Evolutionary conservation across 768 basidiomycete genomes (phyloP).

Genomic region (Sporobolomyces phaffii): DNA sequence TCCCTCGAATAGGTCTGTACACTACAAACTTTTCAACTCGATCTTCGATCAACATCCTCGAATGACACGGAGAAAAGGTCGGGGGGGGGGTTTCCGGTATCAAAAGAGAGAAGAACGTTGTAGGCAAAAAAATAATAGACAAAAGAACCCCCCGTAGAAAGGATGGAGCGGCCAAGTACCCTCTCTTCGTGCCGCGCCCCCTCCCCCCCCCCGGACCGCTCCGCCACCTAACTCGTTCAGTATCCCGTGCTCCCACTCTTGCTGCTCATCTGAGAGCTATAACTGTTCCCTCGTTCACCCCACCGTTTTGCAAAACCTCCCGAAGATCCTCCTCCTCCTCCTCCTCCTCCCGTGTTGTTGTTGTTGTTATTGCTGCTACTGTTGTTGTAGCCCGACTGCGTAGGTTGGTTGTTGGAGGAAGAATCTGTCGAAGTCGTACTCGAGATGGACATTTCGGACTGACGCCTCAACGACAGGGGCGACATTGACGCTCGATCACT

Average conservation of each 20-base stretch:
- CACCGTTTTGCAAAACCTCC: too few species aligned
- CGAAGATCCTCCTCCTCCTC: not conserved
- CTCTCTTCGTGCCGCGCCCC: too few species aligned
- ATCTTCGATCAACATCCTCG: too few species aligned
- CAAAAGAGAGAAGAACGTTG: too few species aligned
- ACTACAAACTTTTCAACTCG: too few species aligned
- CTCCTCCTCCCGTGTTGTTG: not conserved
- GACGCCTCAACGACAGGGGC: constrained; percentile 6
- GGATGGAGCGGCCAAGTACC: too few species aligned
- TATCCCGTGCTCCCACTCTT: constrained; percentile 13
- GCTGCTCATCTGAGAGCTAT: constrained; percentile 1
- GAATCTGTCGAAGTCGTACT: constrained; percentile 1
- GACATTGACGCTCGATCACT: constrained; percentile 19
- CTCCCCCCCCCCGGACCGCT: too few species aligned
- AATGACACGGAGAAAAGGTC: too few species aligned
- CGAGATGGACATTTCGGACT: constrained; percentile 19
- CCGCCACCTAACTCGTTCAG: not conserved
- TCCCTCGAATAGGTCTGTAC: not conserved
- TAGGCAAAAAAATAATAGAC: too few species aligned
- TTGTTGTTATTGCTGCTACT: not conserved
- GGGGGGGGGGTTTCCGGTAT: too few species aligned
- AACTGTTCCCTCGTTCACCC: not conserved
- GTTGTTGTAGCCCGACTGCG: too few species aligned
- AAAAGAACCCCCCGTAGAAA: too few species aligned
- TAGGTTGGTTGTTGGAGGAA: not conserved